Evolutionary conservation across 306 rosid species (phyloP), one percentile per base, ranked within the genome.

Genomic region (Biancaea sappan): DNA sequence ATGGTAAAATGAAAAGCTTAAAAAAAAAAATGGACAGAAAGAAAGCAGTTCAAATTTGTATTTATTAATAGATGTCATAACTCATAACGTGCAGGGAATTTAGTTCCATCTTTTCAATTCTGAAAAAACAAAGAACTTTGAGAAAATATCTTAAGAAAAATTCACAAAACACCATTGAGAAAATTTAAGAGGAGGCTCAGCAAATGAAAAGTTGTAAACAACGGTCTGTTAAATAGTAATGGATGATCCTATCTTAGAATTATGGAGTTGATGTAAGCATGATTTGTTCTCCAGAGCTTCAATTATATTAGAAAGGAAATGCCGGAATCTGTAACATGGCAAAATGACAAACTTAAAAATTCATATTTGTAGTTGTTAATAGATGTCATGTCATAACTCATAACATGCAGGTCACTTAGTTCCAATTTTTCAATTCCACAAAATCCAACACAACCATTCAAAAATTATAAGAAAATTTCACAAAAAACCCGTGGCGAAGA

Each of bases 321-420:
- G 65, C 57, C 19, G 51, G 44, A 46, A 38, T 62, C 50, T 12
- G 25, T 37, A 38, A 13, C 34, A 46, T 15, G 21, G 51, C 12
- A 65, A 54, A 43, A 38, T 53, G 40, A 75, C 34, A 32, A 58
- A 28, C 22, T 35, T 63, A 0, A 10, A 18, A 18, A 63, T 29
- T 58, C 8, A 57, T 29, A 2, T 22, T 56, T 25, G 13, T n/a
- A 56, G 24, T 18, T 34, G 64, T 65, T 65, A 56, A 46, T 22
- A 51, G 72, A 66, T 7, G 19, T 16, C n/a, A n/a, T n/a, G n/a
- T n/a, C 56, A 50, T 22, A 31, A n/a, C n/a, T n/a, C 66, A 48
- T n/a, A n/a, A n/a, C n/a, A 29, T 50, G 50, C 41, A 67, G 31
- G 11, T 63, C 22, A 50, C 40, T 77, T 38, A 77, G 60, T n/a